phyloP scores from a whole-genome alignment of 73 alveolate genomes.

The Paramecium primaurelia region DNA sequence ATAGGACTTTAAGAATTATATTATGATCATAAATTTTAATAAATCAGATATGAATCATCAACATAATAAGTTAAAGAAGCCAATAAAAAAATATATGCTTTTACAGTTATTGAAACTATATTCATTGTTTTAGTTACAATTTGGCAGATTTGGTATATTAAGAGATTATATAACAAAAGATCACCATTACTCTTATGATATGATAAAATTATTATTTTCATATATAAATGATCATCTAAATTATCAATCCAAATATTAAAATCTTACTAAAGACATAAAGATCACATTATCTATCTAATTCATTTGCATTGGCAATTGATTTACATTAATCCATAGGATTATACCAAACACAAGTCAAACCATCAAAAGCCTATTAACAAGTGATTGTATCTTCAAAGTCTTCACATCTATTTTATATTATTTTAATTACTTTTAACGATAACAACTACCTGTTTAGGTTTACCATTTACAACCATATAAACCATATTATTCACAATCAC shows the following conservation, averaged over 20 bases:
- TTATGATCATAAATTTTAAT: conserved; percentile 30
- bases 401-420: background rate
- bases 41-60: conserved; percentile 11
- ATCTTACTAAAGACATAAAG: background rate
- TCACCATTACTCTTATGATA: background rate
- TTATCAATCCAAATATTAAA: background rate
- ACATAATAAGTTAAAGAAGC: background rate
- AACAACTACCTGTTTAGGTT: background rate
- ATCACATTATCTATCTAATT: conserved; percentile 28
- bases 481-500: background rate
- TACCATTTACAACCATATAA: background rate
- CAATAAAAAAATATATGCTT: background rate
- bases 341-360: conserved; percentile 14
- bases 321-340: background rate
- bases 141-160: conserved; percentile 40
- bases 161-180: conserved; percentile 15
- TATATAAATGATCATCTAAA: background rate
- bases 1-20: background rate
- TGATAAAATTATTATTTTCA: background rate
- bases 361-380: background rate
- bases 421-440: background rate
- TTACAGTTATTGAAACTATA: conserved; percentile 12
- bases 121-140: background rate
- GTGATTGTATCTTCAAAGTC: background rate
- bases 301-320: background rate